Base-by-base conservation (phyloP, 1,284 basidiomycete species). In the Cerrena zonata region DNA sequence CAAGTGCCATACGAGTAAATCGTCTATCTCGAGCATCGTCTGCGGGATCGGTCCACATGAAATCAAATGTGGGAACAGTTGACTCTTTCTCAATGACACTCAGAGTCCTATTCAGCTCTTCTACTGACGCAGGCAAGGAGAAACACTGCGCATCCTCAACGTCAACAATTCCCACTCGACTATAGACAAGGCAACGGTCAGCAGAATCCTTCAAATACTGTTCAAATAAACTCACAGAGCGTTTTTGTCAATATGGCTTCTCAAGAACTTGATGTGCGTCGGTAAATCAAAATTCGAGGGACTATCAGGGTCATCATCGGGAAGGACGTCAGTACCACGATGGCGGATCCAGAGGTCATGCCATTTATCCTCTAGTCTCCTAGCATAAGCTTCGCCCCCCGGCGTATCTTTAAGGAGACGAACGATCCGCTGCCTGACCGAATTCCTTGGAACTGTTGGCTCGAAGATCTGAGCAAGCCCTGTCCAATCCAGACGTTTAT, bases 301-400 rank as follows among this genome's bases (percentile, higher is more conserved):
- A 62, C 84, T 87, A 21, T 71, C 68, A 4, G 80, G 82, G 59
- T 91, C 76, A 4, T 79, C 75, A 59, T 96, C 94, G 0, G 81
- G 82, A 27, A 96, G 74, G 34, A 73, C 69, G 12, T 74, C 69
- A 0, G 82, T 81, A 2, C 84, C 86, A 51, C 86, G 77, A 61
- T 91, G 76, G 56, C 79, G 76, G 30, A 78, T 53, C 86, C 90
- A 94, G 10, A 94, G 65, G 2, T 82, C 75, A 64, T 84, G 75
- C 89, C 90, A 96, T 43, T 78, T 79, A 41, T 90, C 84, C 65
- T 93, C 89, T 19, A 96, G 73, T 3, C 89, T 81, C 38, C 80
- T 79, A 53, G 89, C 73, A 65, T 94, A 94, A 1, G 83, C 74
- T 48, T 86, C 82, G 48, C 82, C 84, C 18, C 84, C 85, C 3